Percentiles rank a stretch among this genome's conserved stretches.
These are phyloP conservation scores for Tylopilus sp. DNA, from an alignment of 1,284 basidiomycete genomes.

Conservation along the genomic window DNA sequence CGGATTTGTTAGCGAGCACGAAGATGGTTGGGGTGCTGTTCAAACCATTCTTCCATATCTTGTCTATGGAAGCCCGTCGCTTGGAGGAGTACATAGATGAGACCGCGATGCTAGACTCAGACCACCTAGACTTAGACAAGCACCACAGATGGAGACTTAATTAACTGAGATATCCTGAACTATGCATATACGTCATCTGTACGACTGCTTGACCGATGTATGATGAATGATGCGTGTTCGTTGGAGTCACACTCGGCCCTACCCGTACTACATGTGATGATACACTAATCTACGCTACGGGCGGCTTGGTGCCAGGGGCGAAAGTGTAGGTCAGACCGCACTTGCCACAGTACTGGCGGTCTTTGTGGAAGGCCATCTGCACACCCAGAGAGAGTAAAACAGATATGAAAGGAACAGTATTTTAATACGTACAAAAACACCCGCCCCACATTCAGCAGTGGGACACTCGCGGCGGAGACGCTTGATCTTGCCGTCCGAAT, in stretches of 20 bases:
- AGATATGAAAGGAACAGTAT: neutral
- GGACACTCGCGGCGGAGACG: slow-evolving; percentile 97
- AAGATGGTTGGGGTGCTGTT: slow-evolving; percentile 20
- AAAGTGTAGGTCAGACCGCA: slow-evolving; percentile 91
- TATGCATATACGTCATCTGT: too few species aligned
- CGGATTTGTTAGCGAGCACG: slow-evolving; percentile 20
- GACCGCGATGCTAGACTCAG: slow-evolving; percentile 1
- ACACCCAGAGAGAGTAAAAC: neutral
- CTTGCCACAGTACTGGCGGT: slow-evolving; percentile 95
- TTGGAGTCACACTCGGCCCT: slow-evolving; percentile 12
- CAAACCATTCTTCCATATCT: slow-evolving; percentile 6
- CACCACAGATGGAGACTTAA: slow-evolving; percentile 1
- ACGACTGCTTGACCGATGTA: neutral
- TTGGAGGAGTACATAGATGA: neutral
- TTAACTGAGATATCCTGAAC: neutral
- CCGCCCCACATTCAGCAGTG: slow-evolving; percentile 86
- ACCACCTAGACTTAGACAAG: slow-evolving; percentile 3
- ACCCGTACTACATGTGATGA: slow-evolving; percentile 10
- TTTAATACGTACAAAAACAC: slow-evolving; percentile 77
- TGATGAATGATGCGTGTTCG: neutral
- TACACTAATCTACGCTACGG: slow-evolving; percentile 47
- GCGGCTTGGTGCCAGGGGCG: slow-evolving; percentile 74
- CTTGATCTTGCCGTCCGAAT: slow-evolving; percentile 99
- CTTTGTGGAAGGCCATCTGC: slow-evolving; percentile 92
- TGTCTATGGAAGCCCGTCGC: neutral